These are phyloP conservation scores for Sporothrix brasiliensis DNA, from an alignment of 2,329 filamentous ascomycete species.

Conservation along the genomic window DNA sequence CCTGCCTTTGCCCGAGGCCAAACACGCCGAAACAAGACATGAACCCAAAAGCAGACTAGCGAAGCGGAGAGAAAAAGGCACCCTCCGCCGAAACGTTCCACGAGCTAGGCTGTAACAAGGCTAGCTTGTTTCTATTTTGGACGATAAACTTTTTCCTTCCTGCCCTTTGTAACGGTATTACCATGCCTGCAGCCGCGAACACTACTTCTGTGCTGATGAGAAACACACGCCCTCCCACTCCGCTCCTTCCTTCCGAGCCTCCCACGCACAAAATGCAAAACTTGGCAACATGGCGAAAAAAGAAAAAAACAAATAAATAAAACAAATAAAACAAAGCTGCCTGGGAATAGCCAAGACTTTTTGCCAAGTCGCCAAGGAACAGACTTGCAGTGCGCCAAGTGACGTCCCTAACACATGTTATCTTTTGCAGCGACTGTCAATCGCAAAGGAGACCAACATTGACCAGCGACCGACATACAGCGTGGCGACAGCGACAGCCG, in stretches of 20 bases:
- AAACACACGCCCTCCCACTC: slow-evolving; percentile 10
- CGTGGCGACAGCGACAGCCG: no score
- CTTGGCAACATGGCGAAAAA: not conserved
- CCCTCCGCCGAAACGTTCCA: slow-evolving; percentile 25
- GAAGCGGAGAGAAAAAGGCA: slow-evolving; percentile 30
- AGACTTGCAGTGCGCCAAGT: slow-evolving; percentile 6
- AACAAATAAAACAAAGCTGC: no score
- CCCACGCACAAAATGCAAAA: slow-evolving; percentile 4
- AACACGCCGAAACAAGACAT: slow-evolving; percentile 18
- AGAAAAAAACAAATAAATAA: no score
- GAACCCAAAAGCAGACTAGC: slow-evolving; percentile 17
- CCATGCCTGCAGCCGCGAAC: slow-evolving; percentile 26
- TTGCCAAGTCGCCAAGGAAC: slow-evolving; percentile 21
- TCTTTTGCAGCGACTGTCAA: slow-evolving; percentile 11
- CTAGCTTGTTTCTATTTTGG: slow-evolving; percentile 35
- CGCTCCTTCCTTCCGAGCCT: not conserved
- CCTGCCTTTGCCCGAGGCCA: slow-evolving; percentile 2
- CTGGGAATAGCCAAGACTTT: slow-evolving; percentile 25
- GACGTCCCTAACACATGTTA: slow-evolving; percentile 5
- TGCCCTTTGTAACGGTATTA: slow-evolving; percentile 15
- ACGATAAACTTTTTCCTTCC: slow-evolving; percentile 35
- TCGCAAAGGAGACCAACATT: not conserved
- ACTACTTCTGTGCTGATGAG: slow-evolving; percentile 19
- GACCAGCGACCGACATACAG: no score
- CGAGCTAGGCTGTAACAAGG: not conserved